Base-by-base conservation (phyloP, 1,284 basidiomycete species). In the Ceratobasidium sp. region DNA sequence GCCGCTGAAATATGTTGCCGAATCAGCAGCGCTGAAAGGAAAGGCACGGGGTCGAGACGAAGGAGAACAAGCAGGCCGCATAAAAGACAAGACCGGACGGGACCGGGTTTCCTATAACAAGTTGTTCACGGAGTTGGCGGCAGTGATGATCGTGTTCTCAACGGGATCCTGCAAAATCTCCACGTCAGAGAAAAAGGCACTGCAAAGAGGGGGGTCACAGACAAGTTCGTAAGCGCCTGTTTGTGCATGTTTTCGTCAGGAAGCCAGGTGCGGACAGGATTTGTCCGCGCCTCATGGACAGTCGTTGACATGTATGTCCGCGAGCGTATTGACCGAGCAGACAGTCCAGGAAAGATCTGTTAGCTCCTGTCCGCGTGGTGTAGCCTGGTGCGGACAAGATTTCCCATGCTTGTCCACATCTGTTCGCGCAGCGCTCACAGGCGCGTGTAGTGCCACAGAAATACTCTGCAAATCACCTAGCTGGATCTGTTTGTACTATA, bases 11-110 rank as follows among this genome's bases (percentile, higher is more conserved):
- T 68, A 68, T 68, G 42, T 67, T 49, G 49, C 33, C 51, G 28
- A 53, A 42, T 53, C 51, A 39, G 53, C 75, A 53, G 64, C 75
- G 33, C 40, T 40, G 68, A 70, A 68, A 63, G 55, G 75, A 68
- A 33, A 67, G 51, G 64, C 63, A 77, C 68, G 64, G 33, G 44
- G 60, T 49, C 23, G 56, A 72, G 33, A 61, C 64, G 12, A 39
- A 26, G 26, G 26, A 56, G 26, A 56, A 58, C 49, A 60, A 49
- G 60, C 26, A 26, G 49, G 56, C 33, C 60, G 23, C 39, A 76
- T 46, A 60, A n/a, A 49, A 61, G 44, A 75, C 66, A 53, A 26
- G 49, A 68, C 68, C 53, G 44, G 55, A 55, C n/a, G 18, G 40
- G 39, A 33, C 33, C 33, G 33, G 33, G 33, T 33, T 33, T 33